phyloP scores from a whole-genome alignment of 148 eudicot genomes.

The Rhododendron ferrugineum region DNA sequence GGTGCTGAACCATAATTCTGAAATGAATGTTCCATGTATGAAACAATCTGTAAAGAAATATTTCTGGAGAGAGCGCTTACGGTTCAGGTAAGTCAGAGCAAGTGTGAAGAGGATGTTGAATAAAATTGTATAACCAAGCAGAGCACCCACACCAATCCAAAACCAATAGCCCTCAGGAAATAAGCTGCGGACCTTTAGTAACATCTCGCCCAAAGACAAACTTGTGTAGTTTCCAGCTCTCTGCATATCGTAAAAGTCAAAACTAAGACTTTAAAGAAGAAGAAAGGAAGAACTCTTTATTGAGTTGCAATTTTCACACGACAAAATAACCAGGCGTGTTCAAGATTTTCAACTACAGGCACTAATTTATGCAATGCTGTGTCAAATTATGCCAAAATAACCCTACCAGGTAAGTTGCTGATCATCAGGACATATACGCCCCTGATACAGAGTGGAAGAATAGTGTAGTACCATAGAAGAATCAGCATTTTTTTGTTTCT shows the following conservation, averaged over 20 bases:
- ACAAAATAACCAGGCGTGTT: neutral
- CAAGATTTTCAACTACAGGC: neutral
- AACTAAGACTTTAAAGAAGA: neutral
- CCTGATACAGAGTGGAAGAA: neutral
- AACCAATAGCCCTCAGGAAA: constrained; percentile 90
- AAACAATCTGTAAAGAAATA: neutral
- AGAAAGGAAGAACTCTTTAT: neutral
- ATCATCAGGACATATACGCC: neutral
- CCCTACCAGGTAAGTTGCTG: neutral
- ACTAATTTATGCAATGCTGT: neutral
- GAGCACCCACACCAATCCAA: constrained; percentile 95
- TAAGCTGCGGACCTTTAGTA: constrained; percentile 69
- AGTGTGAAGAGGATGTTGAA: constrained; percentile 81
- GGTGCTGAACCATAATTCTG: neutral
- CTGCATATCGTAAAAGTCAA: constrained; percentile 31
- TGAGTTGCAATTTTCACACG: neutral
- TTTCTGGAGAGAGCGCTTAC: constrained; percentile 47
- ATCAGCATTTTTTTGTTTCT: neutral
- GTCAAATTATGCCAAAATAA: neutral
- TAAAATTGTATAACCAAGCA: constrained; percentile 68
- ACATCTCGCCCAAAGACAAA: constrained; percentile 63
- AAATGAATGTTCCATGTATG: neutral
- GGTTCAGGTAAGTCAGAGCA: constrained; percentile 78
- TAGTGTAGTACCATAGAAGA: neutral
- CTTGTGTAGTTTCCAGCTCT: constrained; percentile 49